Conservation (phyloP, 2,329 filamentous ascomycete genomes). For the Cercospora sesami region DNA sequence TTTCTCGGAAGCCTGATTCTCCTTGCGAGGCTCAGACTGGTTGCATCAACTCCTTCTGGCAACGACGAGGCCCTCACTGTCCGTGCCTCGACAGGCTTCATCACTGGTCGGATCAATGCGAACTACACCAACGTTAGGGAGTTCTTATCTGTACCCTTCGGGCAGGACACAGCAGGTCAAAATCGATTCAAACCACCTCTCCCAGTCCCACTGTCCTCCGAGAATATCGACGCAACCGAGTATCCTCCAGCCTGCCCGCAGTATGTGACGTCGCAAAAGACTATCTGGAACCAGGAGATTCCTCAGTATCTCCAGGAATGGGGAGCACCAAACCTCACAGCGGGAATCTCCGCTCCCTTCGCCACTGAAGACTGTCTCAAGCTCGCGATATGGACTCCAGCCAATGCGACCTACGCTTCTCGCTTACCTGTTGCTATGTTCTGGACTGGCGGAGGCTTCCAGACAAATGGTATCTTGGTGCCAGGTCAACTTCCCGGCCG, state of each 20-base stretch:
- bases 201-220: neutral
- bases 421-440: constrained; percentile 49
- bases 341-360: constrained; percentile 17
- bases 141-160: constrained; percentile 22
- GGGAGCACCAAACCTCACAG: constrained; percentile 13
- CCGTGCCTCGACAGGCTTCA: constrained; percentile 1
- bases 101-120: neutral
- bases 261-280: constrained; percentile 36
- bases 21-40: neutral
- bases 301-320: constrained; percentile 13
- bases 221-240: neutral
- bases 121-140: constrained; percentile 16
- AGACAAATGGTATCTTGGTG: constrained; percentile 46
- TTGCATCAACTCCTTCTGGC: neutral
- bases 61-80: neutral
- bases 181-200: constrained; percentile 22
- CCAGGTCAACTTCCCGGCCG: constrained; percentile 46
- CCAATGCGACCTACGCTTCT: constrained; percentile 25
- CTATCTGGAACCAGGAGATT: constrained; percentile 35
- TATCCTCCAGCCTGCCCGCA: constrained; percentile 36
- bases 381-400: constrained; percentile 50
- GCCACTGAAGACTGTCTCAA: constrained; percentile 46
- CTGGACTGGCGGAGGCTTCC: constrained; percentile 50
- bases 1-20: neutral
- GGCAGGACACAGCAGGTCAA: constrained; percentile 16